Percentiles rank a stretch among this genome's conserved stretches.
phyloP scores from a whole-genome alignment of 768 basidiomycete species.

The Psilocybe tampanensis region DNA sequence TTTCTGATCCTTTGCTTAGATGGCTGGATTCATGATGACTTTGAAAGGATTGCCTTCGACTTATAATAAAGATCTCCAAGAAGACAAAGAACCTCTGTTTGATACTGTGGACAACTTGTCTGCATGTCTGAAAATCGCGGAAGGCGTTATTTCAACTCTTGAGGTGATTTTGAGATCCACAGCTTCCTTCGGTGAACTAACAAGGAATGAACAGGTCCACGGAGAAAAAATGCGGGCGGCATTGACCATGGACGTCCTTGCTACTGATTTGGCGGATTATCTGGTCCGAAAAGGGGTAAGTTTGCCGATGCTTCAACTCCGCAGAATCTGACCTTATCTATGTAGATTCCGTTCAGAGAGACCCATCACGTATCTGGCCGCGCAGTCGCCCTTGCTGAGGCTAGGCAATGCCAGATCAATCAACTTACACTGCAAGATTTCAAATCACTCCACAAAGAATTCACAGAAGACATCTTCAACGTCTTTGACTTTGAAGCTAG shows the following conservation, averaged over 20 bases:
- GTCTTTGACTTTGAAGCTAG: slow-evolving; percentile 97
- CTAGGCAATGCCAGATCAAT: slow-evolving; percentile 77
- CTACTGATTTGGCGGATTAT: slow-evolving; percentile 98
- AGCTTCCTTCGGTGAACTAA: not conserved
- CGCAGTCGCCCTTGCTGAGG: slow-evolving; percentile 93
- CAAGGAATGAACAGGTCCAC: slow-evolving; percentile 61
- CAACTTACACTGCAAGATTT: slow-evolving; percentile 82
- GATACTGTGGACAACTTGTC: slow-evolving; percentile 90
- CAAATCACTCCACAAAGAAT: slow-evolving; percentile 72
- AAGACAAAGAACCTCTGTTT: slow-evolving; percentile 97
- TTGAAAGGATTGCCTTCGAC: slow-evolving; percentile 97
- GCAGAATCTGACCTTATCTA: not conserved
- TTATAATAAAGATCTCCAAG: slow-evolving; percentile 99
- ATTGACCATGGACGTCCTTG: slow-evolving; percentile 96
- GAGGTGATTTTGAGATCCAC: slow-evolving; percentile 52
- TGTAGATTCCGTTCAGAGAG: slow-evolving; percentile 94
- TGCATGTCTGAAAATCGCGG: slow-evolving; percentile 88
- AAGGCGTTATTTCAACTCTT: slow-evolving; percentile 92
- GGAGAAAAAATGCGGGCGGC: slow-evolving; percentile 88
- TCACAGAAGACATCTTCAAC: slow-evolving; percentile 76
- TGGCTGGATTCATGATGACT: slow-evolving; percentile 98
- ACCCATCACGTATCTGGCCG: slow-evolving; percentile 98
- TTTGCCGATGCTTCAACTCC: slow-evolving; percentile 14
- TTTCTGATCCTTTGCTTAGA: slow-evolving; percentile 46
- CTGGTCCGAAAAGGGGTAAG: slow-evolving; percentile 97